Evolutionary conservation across 1,284 basidiomycete species (phyloP), one percentile per base, ranked within the genome.

Genomic region (Papiliotrema terrestris): DNA sequence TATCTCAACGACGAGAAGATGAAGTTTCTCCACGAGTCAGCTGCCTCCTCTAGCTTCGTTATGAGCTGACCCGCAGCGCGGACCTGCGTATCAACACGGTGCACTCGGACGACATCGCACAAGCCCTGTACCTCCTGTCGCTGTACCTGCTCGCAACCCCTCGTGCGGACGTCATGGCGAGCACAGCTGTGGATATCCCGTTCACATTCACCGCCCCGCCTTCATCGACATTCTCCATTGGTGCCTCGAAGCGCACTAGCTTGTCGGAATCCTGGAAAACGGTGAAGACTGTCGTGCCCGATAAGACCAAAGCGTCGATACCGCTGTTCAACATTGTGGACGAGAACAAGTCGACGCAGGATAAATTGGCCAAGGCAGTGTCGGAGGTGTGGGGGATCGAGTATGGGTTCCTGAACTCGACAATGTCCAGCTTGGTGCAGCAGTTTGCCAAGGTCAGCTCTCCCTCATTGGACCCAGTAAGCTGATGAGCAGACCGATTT

Each of bases 281-380:
- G 4, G 51, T 70, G 42, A 49, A 60, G 15, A 61, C 60, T 1
- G 68, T 86, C 72, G 77, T 83, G 19, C 77, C 84, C 4, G 70
- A 73, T n/a, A 79, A 82, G 15, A 79, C 83, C 45, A 75, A 79
- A 62, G 84, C 85, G 9, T 70, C 83, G 32, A 86, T 86, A 2
- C 89, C 90, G 11, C 63, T 93, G 36, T 93, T 94, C 79, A 91
- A 93, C 70, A 71, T 93, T 54, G 89, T 87, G 56, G 91, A 94
- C 68, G 87, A 92, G 57, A 84, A 85, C 13, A 81, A 89, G 51
- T 85, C 84, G 57, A 91, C 89, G 1, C 80, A 90, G 54, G 79
- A 86, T 29, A 86, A 85, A 55, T 82, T 88, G n/a, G 89, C 86
- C 2, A 81, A 83, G 55, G 83, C 82, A 11, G 83, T 89, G 22